phyloP scores from a whole-genome alignment of 2,329 filamentous ascomycete species.

The Talaromyces sp. region DNA sequence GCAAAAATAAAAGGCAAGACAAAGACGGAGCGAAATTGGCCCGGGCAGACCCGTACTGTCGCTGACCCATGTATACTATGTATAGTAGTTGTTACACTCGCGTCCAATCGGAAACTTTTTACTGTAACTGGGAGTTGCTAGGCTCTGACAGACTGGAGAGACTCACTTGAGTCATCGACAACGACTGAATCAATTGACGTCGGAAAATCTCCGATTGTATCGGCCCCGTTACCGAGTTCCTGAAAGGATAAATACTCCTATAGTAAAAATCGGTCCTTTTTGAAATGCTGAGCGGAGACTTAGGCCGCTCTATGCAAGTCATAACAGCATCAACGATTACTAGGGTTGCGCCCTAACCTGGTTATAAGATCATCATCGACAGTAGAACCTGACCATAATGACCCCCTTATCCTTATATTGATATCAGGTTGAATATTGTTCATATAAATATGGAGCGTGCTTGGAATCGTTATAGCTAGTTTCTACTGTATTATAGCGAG shows the following conservation, averaged over 20 bases:
- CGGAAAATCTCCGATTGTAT: background rate
- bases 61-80: background rate
- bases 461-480: too few species aligned
- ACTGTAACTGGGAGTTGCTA: background rate
- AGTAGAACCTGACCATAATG: too few species aligned
- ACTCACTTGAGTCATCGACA: background rate
- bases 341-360: background rate
- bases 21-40: constrained; percentile 2
- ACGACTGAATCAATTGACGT: background rate
- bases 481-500: too few species aligned
- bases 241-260: background rate
- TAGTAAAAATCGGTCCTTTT: background rate
- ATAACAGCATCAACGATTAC: background rate
- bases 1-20: background rate
- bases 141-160: too few species aligned
- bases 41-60: background rate
- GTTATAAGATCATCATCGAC: too few species aligned
- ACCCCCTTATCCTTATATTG: too few species aligned
- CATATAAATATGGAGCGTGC: too few species aligned
- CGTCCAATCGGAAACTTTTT: background rate
- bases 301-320: background rate
- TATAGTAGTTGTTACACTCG: background rate
- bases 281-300: background rate
- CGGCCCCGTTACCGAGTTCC: background rate
- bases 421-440: too few species aligned